phyloP scores from a whole-genome alignment of 768 basidiomycete species.

The Trametes cingulata region DNA sequence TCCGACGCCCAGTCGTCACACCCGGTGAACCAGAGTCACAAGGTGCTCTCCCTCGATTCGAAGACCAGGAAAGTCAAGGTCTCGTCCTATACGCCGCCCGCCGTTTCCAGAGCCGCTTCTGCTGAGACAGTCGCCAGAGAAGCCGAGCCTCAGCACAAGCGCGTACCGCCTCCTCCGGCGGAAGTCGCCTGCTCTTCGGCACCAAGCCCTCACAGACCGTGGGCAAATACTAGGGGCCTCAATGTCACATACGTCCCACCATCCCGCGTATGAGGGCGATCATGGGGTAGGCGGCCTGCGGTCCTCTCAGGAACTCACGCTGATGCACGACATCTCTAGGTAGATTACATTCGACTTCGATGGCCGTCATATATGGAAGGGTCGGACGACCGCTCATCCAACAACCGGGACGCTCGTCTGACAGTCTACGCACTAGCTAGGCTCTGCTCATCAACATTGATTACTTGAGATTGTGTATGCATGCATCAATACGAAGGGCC shows the following conservation, averaged over 20 bases:
- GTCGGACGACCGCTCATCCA: too few species aligned
- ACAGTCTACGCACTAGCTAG: too few species aligned
- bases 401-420: too few species aligned
- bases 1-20: constrained; percentile 22
- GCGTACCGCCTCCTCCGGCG: constrained; percentile 41
- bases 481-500: too few species aligned
- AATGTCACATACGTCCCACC: constrained; percentile 21
- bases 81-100: constrained; percentile 47
- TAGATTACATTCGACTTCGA: too few species aligned
- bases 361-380: too few species aligned
- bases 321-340: neutral
- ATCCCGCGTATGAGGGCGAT: neutral
- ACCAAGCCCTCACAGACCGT: constrained; percentile 10
- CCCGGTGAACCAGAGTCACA: constrained; percentile 47
- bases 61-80: constrained; percentile 54
- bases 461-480: too few species aligned
- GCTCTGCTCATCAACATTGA: too few species aligned
- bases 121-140: constrained; percentile 30
- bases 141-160: constrained; percentile 37
- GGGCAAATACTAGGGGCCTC: constrained; percentile 22
- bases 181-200: constrained; percentile 32
- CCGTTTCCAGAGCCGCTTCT: constrained; percentile 38
- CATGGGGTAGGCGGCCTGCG: too few species aligned
- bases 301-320: neutral
- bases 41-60: constrained; percentile 58